A percentile compares a stretch with the other conserved stretches of the same genome.
phyloP scores from a whole-genome alignment of 192 early-diverging fungal species.

The Diversispora epigaea region DNA sequence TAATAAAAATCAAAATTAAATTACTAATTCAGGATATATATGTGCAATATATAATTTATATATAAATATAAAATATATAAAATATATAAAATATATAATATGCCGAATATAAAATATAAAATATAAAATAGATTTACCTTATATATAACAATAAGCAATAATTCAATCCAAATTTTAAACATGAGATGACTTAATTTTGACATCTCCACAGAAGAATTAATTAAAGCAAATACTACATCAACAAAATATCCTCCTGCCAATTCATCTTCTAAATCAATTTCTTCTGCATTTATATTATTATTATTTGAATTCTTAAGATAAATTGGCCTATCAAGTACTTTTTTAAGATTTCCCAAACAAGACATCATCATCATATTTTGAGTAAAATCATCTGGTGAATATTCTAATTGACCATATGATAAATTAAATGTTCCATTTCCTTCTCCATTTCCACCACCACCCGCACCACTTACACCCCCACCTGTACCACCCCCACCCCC shows the following conservation, averaged over 20 bases:
- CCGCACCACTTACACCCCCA: no score
- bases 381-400: slow-evolving; percentile 38
- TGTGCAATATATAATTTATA: not conserved
- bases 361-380: slow-evolving; percentile 40
- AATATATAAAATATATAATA: not conserved
- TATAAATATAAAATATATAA: not conserved
- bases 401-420: slow-evolving; percentile 44
- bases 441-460: not conserved
- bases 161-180: slow-evolving; percentile 56
- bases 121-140: slow-evolving; percentile 40
- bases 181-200: slow-evolving; percentile 45
- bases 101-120: not conserved
- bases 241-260: slow-evolving; percentile 51
- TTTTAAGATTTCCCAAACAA: slow-evolving; percentile 43
- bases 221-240: slow-evolving; percentile 54
- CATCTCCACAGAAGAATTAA: slow-evolving; percentile 51
- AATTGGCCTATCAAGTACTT: slow-evolving; percentile 45
- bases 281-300: not conserved
- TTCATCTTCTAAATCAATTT: slow-evolving; percentile 15
- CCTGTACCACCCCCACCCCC: no score
- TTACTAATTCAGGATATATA: slow-evolving; percentile 37
- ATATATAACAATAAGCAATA: slow-evolving; percentile 57
- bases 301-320: slow-evolving; percentile 12
- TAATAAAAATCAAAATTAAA: no score
- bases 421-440: slow-evolving; percentile 41